A percentile compares a stretch with the other conserved stretches of the same genome.
Evolutionary conservation across 2,329 filamentous ascomycete species (phyloP).

Genomic region (Colletotrichum higginsianum): DNA sequence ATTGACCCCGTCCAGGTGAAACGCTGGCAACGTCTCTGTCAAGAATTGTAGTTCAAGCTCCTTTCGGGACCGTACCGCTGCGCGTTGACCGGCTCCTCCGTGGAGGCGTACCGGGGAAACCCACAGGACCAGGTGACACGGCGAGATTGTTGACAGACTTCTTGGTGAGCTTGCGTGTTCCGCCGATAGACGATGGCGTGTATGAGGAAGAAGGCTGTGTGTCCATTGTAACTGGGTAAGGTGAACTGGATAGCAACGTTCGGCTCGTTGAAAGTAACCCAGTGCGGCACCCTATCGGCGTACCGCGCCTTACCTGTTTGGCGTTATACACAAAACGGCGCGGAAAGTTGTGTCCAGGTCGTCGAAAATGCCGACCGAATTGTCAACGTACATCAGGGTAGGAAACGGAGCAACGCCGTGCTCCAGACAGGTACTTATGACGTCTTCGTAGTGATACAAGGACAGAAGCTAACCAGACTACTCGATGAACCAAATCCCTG

Average conservation of each 20-base stretch:
- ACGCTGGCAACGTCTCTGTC: slow-evolving; percentile 68
- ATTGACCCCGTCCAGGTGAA: slow-evolving; percentile 69
- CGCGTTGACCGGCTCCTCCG: slow-evolving; percentile 53
- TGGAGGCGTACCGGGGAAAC: slow-evolving; percentile 67
- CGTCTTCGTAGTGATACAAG: slow-evolving; percentile 68
- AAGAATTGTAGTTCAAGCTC: slow-evolving; percentile 71
- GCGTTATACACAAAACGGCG: slow-evolving; percentile 69
- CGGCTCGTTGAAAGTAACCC: slow-evolving; percentile 70
- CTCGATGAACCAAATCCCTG: slow-evolving; percentile 58
- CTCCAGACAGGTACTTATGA: slow-evolving; percentile 64
- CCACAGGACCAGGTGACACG: slow-evolving; percentile 62
- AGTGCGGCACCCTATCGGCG: slow-evolving; percentile 65
- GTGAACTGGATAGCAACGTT: slow-evolving; percentile 58
- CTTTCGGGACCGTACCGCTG: slow-evolving; percentile 69
- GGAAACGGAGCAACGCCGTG: slow-evolving; percentile 65
- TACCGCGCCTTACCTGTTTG: slow-evolving; percentile 66
- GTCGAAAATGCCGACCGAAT: slow-evolving; percentile 49
- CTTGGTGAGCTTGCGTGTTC: slow-evolving; percentile 60
- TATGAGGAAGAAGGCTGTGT: slow-evolving; percentile 60
- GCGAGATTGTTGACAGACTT: slow-evolving; percentile 66
- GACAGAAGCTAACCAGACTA: slow-evolving; percentile 19
- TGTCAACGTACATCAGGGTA: slow-evolving; percentile 65
- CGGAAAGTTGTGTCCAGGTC: slow-evolving; percentile 51
- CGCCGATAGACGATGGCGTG: slow-evolving; percentile 63
- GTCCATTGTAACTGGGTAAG: slow-evolving; percentile 45